Base-by-base conservation (phyloP, 306 rosid genomes). In the Benincasa hispida region DNA sequence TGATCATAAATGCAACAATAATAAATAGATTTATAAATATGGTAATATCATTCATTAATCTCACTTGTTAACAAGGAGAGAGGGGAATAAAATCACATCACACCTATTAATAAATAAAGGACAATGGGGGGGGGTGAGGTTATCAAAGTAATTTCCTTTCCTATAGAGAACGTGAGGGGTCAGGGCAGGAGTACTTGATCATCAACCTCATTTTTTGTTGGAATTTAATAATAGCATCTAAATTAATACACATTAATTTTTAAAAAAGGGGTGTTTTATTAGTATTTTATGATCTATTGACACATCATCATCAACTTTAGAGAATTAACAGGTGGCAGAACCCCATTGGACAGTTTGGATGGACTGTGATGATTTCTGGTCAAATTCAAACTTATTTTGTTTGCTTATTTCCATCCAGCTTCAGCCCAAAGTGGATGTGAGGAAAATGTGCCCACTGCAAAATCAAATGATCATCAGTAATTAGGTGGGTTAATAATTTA, bases 371-470 rank as follows among this genome's bases (percentile, higher is more conserved):
- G 55, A 76, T 76, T 56, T 59, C 74, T 22, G 10, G 19, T 68
- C 19, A 58, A 83, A 75, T 37, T 76, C 42, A 76, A 81, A 68
- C 80, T 85, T 94, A 78, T 81, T 88, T 78, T 83, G 81, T 76
- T 85, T 94, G 84, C 83, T 83, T 88, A 81, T 79, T 87, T 54
- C 89, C 92, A 81, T 94, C 98, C 81, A 88, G 83, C 89, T 94
- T 94, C 82, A 89, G 86, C 25, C 94, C 97, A 87, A 89, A 94
- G 87, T 89, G 93, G 80, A 94, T 90, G 87, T 89, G 97, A 79
- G 99, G 99, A 81, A 91, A 90, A 92, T 94, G 99, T 82, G 99
- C 99, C 99, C 99, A 94, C 99, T 94, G 92, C 88, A 82, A 19
- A 61, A 42, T 28, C 10, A 24, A 25, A 67, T 18, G 41, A n/a